Conservation (phyloP, 163 green algal species). For the Scenedesmus sp. region DNA sequence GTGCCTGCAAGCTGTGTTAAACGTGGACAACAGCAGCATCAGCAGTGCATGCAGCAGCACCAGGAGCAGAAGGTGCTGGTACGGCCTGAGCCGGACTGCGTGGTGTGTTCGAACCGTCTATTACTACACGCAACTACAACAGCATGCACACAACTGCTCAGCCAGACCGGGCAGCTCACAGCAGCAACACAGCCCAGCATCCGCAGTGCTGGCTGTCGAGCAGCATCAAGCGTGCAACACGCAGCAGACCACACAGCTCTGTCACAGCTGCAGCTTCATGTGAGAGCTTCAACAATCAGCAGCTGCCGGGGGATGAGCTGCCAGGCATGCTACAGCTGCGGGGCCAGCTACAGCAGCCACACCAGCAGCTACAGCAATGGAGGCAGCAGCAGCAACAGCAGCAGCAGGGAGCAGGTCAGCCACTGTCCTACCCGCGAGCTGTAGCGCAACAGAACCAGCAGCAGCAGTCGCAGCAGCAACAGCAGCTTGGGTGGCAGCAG, state of each 20-base stretch:
- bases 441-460: not conserved
- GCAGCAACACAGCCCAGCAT: not conserved
- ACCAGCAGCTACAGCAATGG: conserved; percentile 6
- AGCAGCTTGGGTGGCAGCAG: not conserved
- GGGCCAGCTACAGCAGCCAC: conserved; percentile 8
- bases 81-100: not conserved
- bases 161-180: not conserved
- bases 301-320: not conserved
- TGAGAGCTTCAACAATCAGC: not conserved
- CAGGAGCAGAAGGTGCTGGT: not conserved
- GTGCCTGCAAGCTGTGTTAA: not conserved
- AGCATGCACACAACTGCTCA: not conserved
- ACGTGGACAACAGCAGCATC: conserved; percentile 11
- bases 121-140: not conserved
- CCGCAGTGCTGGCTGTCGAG: not conserved
- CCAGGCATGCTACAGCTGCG: conserved; percentile 20
- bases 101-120: not conserved
- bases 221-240: not conserved
- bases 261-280: not conserved
- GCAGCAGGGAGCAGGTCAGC: not conserved
- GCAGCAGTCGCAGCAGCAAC: not conserved
- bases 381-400: conserved; percentile 11
- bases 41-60: conserved; percentile 10
- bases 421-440: not conserved
- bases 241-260: not conserved